Evolutionary conservation across 2,329 filamentous ascomycete genomes (phyloP), one percentile per base, ranked within the genome.

Genomic region (Alternaria brassicae): DNA sequence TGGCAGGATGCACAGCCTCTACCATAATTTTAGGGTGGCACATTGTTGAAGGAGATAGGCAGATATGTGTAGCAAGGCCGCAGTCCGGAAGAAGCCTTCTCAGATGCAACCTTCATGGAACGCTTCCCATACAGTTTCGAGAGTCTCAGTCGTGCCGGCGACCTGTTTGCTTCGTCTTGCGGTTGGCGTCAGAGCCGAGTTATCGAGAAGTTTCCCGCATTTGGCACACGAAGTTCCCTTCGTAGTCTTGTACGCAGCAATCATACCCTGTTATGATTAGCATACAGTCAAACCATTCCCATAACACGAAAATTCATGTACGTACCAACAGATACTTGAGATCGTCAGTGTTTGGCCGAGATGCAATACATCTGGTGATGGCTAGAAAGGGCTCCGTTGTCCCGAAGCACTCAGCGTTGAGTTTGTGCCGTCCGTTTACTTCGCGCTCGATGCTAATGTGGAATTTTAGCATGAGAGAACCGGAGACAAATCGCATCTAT

Each of bases 231-330:
- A 62, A 15, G 57, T 65, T 37, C 62, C 67, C 57, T 72, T 72
- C 25, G 73, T 62, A 10, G 64, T 71, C 45, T 73, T 78, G 59
- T 78, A 79, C n/a, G 76, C 72, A 30, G 70, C 69, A 60, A 79
- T 76, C 77, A 79, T 79, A 58, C 77, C 71, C 77, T 79, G 56
- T 28, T 36, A 30, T 36, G 28, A 15, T 65, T 49, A 76, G 63
- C 39, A 58, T 61, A 13, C 19, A 39, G 40, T 32, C 34, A 21
- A n/a, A 41, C 17, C n/a, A 25, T 48, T 2, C 4, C 34, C 15
- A 32, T 28, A 13, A 13, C 12, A 37, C 6, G 17, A 4, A 21
- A 13, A 25, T 3, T 41, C 10, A 13, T 40, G 27, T n/a, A 63
- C 71, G 51, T 70, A 79, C 77, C 71, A 79, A 60, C 15, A 77